These are phyloP conservation scores for Malus orientalis DNA, from an alignment of 306 rosid species.

Conservation along the genomic window DNA sequence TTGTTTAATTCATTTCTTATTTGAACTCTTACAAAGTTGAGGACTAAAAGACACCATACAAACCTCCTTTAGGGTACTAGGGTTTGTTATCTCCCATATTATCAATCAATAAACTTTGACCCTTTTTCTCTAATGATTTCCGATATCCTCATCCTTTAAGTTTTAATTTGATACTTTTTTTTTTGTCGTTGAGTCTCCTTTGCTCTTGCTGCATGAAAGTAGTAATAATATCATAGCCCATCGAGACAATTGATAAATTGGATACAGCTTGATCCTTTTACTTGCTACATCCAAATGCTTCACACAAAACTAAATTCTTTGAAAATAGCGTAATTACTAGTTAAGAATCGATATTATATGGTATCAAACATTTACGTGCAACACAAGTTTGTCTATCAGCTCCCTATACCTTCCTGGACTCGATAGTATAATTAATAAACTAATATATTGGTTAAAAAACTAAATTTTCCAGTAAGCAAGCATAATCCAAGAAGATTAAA, in stretches of 20 bases:
- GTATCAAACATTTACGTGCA: constrained; percentile 11
- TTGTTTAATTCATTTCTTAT: not conserved
- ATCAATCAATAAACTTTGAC: not conserved
- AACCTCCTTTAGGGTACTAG: not conserved
- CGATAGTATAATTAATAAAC: not conserved
- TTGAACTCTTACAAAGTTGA: not conserved
- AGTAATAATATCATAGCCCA: not conserved
- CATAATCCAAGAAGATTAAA: not conserved
- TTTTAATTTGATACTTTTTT: not conserved
- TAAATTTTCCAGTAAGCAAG: not conserved
- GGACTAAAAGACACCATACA: not conserved
- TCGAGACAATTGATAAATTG: not conserved
- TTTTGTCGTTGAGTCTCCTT: not conserved
- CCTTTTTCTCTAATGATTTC: no score
- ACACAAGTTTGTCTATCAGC: constrained; percentile 7
- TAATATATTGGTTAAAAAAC: not conserved
- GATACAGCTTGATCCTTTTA: not conserved
- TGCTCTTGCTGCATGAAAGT: not conserved
- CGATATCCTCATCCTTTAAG: not conserved
- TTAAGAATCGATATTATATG: not conserved
- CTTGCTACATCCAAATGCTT: not conserved
- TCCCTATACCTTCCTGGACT: not conserved
- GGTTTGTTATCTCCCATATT: no score
- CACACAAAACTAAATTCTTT: constrained; percentile 4
- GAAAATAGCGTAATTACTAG: not conserved